A percentile compares a stretch with the other conserved stretches of the same genome.
These are phyloP conservation scores for Cicer arietinum DNA, from an alignment of 306 rosid genomes.

Conservation along the genomic window DNA sequence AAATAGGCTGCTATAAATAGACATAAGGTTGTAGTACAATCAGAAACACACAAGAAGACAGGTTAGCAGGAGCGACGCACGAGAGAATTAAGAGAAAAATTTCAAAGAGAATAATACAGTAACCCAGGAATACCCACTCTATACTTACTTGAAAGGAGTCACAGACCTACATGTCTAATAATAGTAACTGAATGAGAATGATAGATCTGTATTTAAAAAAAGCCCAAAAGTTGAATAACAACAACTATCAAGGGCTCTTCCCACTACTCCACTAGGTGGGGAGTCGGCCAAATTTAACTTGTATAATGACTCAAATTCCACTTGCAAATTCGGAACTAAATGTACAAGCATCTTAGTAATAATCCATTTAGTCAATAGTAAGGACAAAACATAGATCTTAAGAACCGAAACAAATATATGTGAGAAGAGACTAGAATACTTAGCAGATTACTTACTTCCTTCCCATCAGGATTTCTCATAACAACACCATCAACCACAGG, in stretches of 20 bases:
- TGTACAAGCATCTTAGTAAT: background rate
- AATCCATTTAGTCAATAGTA: constrained; percentile 20
- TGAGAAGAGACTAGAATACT: constrained; percentile 31
- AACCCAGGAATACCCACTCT: constrained; percentile 2
- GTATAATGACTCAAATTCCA: background rate
- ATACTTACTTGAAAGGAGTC: constrained; percentile 14
- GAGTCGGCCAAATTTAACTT: background rate
- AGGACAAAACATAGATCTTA: constrained; percentile 31
- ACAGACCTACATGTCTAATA: background rate
- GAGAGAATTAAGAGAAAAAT: background rate
- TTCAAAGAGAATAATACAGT: background rate
- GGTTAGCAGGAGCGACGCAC: background rate
- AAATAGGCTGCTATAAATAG: background rate
- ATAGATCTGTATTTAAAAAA: background rate
- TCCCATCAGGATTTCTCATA: constrained; percentile 98
- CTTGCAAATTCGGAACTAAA: background rate
- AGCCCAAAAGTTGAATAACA: background rate
- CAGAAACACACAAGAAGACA: constrained; percentile 9
- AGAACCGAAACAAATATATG: constrained; percentile 30
- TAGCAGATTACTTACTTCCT: constrained; percentile 70
- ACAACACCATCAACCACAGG: constrained; percentile 99
- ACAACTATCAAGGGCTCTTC: background rate
- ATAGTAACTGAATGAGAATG: background rate
- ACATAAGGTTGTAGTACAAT: background rate
- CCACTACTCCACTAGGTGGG: background rate